A percentile compares a stretch with the other conserved stretches of the same genome.
phyloP scores from a whole-genome alignment of 192 early-diverging fungal genomes.

The Coemansia sp. region DNA sequence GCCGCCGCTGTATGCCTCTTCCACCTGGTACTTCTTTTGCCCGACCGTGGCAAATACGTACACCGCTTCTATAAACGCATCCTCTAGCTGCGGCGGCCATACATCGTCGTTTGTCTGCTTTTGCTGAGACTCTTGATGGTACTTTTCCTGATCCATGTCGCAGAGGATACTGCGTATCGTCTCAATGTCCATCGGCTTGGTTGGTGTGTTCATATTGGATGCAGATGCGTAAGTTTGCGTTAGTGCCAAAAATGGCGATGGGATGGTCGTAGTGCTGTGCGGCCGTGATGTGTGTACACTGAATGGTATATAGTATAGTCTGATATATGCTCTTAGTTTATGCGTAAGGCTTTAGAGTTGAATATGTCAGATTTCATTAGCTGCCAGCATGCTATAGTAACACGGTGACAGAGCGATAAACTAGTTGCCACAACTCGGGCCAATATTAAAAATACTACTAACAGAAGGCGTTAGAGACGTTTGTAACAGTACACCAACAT shows the following conservation, averaged over 20 bases:
- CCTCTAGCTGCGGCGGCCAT: slow-evolving; percentile 40
- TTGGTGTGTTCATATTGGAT: neutral
- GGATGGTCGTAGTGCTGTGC: neutral
- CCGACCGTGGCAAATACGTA: slow-evolving; percentile 41
- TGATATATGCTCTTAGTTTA: neutral
- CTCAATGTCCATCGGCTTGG: slow-evolving; percentile 38
- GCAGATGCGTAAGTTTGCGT: neutral
- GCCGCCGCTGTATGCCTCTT: slow-evolving; percentile 19
- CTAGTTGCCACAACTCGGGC: neutral
- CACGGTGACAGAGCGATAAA: neutral
- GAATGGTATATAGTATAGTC: neutral
- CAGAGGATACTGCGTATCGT: slow-evolving; percentile 26
- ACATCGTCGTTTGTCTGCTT: slow-evolving; percentile 31
- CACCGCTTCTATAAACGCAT: slow-evolving; percentile 36
- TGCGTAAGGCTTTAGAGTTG: neutral
- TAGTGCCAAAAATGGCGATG: neutral
- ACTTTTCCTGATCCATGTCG: slow-evolving; percentile 31
- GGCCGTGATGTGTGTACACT: neutral
- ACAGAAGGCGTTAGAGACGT: slow-evolving; percentile 2
- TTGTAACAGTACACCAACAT: slow-evolving; percentile 6
- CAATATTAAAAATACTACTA: slow-evolving; percentile 3
- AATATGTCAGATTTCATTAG: neutral
- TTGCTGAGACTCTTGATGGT: slow-evolving; percentile 27
- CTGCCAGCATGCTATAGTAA: neutral
- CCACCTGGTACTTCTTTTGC: slow-evolving; percentile 50